These are phyloP conservation scores for Fusarium fracticaudum DNA, from an alignment of 2,329 filamentous ascomycete species.

Conservation along the genomic window DNA sequence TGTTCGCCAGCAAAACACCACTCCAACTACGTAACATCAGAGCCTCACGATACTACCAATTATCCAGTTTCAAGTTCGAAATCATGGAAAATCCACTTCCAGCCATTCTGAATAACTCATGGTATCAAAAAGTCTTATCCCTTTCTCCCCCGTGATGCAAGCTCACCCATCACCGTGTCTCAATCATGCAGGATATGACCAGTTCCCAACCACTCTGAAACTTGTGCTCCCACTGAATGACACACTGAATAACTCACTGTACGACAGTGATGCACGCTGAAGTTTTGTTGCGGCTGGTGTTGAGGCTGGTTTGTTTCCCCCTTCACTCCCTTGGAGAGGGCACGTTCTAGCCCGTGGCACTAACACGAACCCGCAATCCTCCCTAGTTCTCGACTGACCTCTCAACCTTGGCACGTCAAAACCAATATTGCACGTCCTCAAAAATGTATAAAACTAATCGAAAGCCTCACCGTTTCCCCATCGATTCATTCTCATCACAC, in stretches of 20 bases:
- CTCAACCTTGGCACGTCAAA: slow-evolving; percentile 4
- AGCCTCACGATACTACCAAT: background rate
- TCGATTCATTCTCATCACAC: background rate
- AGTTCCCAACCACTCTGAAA: background rate
- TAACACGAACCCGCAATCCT: slow-evolving; percentile 31
- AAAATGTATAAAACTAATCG: slow-evolving; percentile 24
- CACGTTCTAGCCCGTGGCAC: slow-evolving; percentile 18
- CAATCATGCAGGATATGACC: background rate
- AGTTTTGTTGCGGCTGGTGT: background rate
- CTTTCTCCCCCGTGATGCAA: background rate
- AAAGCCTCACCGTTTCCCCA: background rate
- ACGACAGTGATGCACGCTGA: background rate
- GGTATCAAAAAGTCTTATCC: background rate
- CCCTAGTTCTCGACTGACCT: slow-evolving; percentile 15
- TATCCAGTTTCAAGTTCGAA: background rate
- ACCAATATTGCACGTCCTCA: background rate
- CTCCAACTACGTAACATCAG: background rate
- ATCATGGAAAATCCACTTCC: rapidly evolving
- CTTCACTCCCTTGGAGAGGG: background rate
- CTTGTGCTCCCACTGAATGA: background rate
- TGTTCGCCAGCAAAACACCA: background rate
- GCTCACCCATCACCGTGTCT: background rate
- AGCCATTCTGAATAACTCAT: background rate
- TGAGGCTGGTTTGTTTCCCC: background rate
- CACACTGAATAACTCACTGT: background rate